Evolutionary conservation across 345 rosid genomes (phyloP).

Genomic region (Bruguiera gymnorhiza): DNA sequence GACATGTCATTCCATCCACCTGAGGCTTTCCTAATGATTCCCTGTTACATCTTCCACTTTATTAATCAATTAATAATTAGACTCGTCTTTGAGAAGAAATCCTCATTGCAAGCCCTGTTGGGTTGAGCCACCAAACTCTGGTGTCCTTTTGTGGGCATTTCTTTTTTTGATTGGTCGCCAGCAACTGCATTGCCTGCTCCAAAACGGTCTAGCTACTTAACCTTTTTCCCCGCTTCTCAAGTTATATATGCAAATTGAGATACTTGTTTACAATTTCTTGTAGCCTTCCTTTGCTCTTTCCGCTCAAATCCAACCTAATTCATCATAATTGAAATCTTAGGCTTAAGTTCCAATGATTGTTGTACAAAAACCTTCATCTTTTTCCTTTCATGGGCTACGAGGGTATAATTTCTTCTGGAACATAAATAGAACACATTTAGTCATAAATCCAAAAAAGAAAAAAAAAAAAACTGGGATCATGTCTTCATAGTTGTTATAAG

Average conservation of each 20-base stretch:
- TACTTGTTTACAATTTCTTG: background rate
- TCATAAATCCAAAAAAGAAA: background rate
- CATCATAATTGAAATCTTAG: background rate
- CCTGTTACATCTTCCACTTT: background rate
- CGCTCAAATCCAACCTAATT: conserved; percentile 21
- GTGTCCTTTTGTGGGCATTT: conserved; percentile 28
- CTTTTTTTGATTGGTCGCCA: conserved; percentile 13
- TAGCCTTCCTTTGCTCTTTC: background rate
- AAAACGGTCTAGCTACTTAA: conserved; percentile 5
- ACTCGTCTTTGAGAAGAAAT: background rate
- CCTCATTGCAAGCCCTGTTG: background rate
- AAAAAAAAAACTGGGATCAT: no score
- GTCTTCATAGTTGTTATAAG: no score
- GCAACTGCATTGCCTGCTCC: conserved; percentile 24
- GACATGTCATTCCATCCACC: conserved; percentile 20
- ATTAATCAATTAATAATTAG: background rate
- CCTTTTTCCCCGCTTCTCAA: background rate
- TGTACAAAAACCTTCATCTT: background rate
- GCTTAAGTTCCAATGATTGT: background rate
- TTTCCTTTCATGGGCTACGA: background rate
- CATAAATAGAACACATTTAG: background rate
- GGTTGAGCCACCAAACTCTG: conserved; percentile 34
- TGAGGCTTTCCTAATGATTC: conserved; percentile 3
- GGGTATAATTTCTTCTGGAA: background rate
- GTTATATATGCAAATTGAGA: background rate